phyloP scores from a whole-genome alignment of 2,329 filamentous ascomycete genomes.

The Phaeosphaeriaceae sp. region DNA sequence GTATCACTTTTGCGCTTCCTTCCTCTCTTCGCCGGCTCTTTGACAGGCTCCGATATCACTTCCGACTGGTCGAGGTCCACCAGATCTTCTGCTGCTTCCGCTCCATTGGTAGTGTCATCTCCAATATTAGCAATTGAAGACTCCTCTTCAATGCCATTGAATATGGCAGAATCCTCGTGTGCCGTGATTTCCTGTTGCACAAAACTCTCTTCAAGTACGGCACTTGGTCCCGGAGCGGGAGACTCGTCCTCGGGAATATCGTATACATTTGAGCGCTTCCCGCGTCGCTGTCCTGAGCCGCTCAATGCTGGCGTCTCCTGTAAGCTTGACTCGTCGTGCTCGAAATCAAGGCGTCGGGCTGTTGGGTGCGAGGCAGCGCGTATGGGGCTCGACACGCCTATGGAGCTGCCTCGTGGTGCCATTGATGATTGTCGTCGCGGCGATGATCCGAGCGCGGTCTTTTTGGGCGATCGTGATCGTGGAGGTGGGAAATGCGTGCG shows the following conservation, averaged over 20 bases:
- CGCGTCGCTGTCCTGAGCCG: slow-evolving; percentile 41
- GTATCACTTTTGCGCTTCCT: slow-evolving; percentile 41
- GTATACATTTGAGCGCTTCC: slow-evolving; percentile 39
- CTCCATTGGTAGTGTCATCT: slow-evolving; percentile 33
- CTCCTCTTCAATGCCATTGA: slow-evolving; percentile 32
- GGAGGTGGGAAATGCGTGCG: slow-evolving; percentile 56
- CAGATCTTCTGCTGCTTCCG: slow-evolving; percentile 24
- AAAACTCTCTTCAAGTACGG: slow-evolving; percentile 40
- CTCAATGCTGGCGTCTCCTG: slow-evolving; percentile 43
- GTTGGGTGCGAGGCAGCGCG: slow-evolving; percentile 45
- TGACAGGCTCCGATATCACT: slow-evolving; percentile 30
- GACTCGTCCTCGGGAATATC: slow-evolving; percentile 41
- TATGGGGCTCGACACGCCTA: slow-evolving; percentile 32
- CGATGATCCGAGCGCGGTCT: slow-evolving; percentile 65
- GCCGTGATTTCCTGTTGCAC: slow-evolving; percentile 39
- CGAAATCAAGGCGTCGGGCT: slow-evolving; percentile 64
- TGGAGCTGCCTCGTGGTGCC: slow-evolving; percentile 61
- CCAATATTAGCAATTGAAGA: slow-evolving; percentile 38
- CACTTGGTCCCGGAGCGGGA: slow-evolving; percentile 33
- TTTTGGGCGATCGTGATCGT: slow-evolving; percentile 66
- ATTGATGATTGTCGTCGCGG: slow-evolving; percentile 68
- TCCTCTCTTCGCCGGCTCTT: slow-evolving; percentile 33
- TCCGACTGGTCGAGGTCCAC: slow-evolving; percentile 37
- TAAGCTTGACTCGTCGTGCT: slow-evolving; percentile 46
- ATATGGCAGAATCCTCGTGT: slow-evolving; percentile 30